Percentiles rank a stretch among this genome's conserved stretches.
Evolutionary conservation across 129 eudicot species (phyloP).

Genomic region (Tagetes erecta): DNA sequence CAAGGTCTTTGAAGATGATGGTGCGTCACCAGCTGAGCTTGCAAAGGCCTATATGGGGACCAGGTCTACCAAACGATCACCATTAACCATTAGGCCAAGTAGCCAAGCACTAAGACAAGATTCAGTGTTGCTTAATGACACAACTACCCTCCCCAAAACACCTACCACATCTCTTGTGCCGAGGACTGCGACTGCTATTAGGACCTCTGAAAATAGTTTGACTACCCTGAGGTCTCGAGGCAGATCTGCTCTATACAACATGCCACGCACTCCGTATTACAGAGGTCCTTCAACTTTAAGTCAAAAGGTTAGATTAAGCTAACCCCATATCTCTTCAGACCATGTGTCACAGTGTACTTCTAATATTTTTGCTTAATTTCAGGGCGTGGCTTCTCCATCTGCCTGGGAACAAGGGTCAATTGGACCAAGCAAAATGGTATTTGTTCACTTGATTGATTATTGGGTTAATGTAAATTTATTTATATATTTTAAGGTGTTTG

Average conservation of each 20-base stretch:
- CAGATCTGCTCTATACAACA: slow-evolving; percentile 83
- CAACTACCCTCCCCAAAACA: slow-evolving; percentile 42
- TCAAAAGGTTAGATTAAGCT: slow-evolving; percentile 35
- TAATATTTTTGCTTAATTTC: slow-evolving; percentile 14
- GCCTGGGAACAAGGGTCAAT: slow-evolving; percentile 43
- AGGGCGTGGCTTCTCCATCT: slow-evolving; percentile 50
- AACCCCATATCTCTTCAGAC: not conserved
- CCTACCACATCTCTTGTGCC: slow-evolving; percentile 42
- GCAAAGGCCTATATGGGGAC: slow-evolving; percentile 96
- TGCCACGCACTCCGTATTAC: slow-evolving; percentile 88
- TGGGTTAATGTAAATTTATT: not conserved
- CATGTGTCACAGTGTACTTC: not conserved
- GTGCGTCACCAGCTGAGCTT: slow-evolving; percentile 86
- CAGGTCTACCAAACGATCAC: slow-evolving; percentile 65
- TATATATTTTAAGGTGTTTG: not conserved
- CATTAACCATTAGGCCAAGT: slow-evolving; percentile 49
- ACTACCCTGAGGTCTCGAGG: slow-evolving; percentile 80
- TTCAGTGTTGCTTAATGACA: slow-evolving; percentile 39
- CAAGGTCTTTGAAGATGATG: slow-evolving; percentile 61
- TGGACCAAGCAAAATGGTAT: slow-evolving; percentile 51
- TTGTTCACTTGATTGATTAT: not conserved
- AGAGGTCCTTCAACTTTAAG: slow-evolving; percentile 39
- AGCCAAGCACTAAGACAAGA: slow-evolving; percentile 50
- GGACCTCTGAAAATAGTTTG: slow-evolving; percentile 50
- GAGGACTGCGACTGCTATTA: slow-evolving; percentile 36